Evolutionary conservation across 352 stramenopile genomes (phyloP).

Genomic region (Nothophytophthora sp.): DNA sequence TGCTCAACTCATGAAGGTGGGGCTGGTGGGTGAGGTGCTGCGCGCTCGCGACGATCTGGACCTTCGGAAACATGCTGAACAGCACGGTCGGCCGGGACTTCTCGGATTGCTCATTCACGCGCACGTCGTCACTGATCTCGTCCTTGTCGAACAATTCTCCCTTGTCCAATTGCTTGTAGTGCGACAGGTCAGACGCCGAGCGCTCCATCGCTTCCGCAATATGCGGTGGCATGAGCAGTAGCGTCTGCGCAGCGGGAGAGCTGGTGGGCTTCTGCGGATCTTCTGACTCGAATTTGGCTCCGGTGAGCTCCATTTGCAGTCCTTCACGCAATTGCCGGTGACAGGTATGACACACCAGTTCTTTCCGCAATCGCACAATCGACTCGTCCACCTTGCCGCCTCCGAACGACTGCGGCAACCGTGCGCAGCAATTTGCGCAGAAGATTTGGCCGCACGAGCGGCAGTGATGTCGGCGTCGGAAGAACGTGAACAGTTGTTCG

Average conservation of each 20-base stretch:
- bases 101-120: conserved; percentile 53
- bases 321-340: conserved; percentile 82
- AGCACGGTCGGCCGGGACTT: conserved; percentile 52
- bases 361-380: conserved; percentile 73
- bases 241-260: conserved; percentile 46
- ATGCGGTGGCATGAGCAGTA: conserved; percentile 80
- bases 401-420: conserved; percentile 79
- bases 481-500: conserved; percentile 84
- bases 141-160: conserved; percentile 77
- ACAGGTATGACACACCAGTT: conserved; percentile 86
- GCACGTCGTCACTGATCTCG: conserved; percentile 74
- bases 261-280: conserved; percentile 24
- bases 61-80: conserved; percentile 87
- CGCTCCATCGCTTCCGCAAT: conserved; percentile 66
- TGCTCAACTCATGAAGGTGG: conserved; percentile 50
- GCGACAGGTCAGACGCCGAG: conserved; percentile 55
- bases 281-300: conserved; percentile 31
- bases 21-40: conserved; percentile 78
- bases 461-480: conserved; percentile 78
- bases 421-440: conserved; percentile 78
- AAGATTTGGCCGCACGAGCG: conserved; percentile 88
- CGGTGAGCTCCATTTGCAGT: conserved; percentile 71
- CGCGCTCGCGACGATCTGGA: conserved; percentile 80
- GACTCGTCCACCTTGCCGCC: conserved; percentile 77
- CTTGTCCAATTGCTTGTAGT: conserved; percentile 69